Conservation (phyloP, 345 rosid species). For the Linum tenue region DNA sequence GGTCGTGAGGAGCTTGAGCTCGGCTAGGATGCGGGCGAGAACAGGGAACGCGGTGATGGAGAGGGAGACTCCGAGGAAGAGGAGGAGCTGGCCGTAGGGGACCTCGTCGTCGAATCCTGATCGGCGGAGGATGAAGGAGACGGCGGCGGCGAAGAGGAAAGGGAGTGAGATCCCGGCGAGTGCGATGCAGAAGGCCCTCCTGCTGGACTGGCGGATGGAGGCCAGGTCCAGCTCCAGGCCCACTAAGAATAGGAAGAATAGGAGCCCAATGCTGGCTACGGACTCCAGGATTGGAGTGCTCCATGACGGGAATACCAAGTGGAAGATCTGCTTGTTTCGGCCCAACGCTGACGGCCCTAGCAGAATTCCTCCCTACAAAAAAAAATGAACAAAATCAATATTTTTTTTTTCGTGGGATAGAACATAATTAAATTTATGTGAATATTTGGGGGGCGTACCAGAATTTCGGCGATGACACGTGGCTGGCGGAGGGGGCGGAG, state of each 20-base stretch:
- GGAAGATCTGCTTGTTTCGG: neutral
- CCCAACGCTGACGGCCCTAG: slow-evolving; percentile 5
- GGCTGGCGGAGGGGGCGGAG: slow-evolving; percentile 36
- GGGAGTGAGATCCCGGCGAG: slow-evolving; percentile 9
- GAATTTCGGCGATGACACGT: slow-evolving; percentile 33
- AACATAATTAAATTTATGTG: too few relatives aligned
- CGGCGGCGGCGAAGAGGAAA: neutral
- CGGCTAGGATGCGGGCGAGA: slow-evolving; percentile 8
- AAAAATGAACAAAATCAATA: neutral
- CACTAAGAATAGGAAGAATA: slow-evolving; percentile 4
- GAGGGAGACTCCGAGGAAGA: slow-evolving; percentile 8
- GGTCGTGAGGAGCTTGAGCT: slow-evolving; percentile 8
- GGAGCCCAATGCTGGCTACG: slow-evolving; percentile 6
- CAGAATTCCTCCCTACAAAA: slow-evolving; percentile 6
- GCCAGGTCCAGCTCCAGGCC: slow-evolving; percentile 6
- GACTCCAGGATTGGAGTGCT: slow-evolving; percentile 4
- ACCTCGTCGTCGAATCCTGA: neutral
- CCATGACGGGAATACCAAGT: neutral
- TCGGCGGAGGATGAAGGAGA: slow-evolving; percentile 1
- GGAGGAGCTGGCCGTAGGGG: neutral
- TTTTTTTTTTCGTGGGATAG: too few relatives aligned
- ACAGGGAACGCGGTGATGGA: slow-evolving; percentile 13
- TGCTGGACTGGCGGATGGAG: slow-evolving; percentile 4
- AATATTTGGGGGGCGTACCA: slow-evolving; percentile 13
- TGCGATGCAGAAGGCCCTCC: neutral